Evolutionary conservation across 139 green algal genomes (phyloP).

Genomic region (Tetratostichococcus sp.): DNA sequence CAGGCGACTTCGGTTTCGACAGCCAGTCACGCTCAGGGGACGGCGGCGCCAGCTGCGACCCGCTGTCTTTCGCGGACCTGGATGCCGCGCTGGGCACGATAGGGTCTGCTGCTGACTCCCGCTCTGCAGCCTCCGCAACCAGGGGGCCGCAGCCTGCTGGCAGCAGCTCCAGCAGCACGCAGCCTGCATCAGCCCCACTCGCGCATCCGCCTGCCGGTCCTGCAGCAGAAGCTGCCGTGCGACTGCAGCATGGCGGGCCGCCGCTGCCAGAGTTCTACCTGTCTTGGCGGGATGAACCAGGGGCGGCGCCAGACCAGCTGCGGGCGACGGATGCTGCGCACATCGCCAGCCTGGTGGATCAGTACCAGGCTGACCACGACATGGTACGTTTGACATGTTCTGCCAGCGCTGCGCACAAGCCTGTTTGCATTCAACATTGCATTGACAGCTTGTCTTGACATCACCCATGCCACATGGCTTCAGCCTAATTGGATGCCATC

Average conservation of each 20-base stretch:
- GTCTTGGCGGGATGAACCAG: not conserved
- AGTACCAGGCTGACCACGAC: conserved; percentile 5
- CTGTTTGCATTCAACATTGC: too few species aligned
- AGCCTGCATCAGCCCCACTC: not conserved
- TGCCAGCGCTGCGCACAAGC: too few species aligned
- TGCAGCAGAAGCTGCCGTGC: conserved; percentile 4
- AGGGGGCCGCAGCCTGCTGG: too few species aligned
- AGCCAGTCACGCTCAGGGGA: not conserved
- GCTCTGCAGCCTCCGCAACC: too few species aligned
- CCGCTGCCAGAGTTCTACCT: conserved; percentile 58
- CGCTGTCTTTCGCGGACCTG: conserved; percentile 51
- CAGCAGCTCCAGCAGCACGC: not conserved
- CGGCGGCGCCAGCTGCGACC: not conserved
- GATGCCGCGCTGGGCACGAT: conserved; percentile 36
- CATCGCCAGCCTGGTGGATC: not conserved
- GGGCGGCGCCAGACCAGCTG: conserved; percentile 6
- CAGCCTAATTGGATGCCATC: too few species aligned
- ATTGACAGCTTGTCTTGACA: too few species aligned
- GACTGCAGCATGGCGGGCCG: not conserved
- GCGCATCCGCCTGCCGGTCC: too few species aligned
- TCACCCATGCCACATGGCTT: too few species aligned
- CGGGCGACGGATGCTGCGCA: conserved; percentile 7
- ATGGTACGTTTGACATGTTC: not conserved
- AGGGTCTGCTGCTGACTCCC: too few species aligned
- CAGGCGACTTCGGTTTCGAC: not conserved